Base-by-base conservation (phyloP, 768 basidiomycete species). In the Mycena vulgaris region DNA sequence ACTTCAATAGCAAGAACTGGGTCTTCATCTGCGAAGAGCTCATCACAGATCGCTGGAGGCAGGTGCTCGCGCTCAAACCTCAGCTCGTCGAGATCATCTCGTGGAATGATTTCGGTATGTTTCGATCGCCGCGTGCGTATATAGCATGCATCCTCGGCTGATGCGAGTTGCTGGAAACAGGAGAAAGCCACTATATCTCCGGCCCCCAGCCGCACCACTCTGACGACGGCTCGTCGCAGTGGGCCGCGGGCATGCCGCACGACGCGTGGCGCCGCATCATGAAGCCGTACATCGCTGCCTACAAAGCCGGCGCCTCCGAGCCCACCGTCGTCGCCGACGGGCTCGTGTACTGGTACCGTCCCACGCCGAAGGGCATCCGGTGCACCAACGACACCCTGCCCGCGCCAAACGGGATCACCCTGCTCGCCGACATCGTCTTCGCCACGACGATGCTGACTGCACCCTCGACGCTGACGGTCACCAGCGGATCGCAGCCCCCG, bases 81-180 rank as follows among this genome's bases (percentile, higher is more conserved):
- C 62, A 71, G 40, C 74, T 75, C 53, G 70, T 71, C 59, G 68
- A 69, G 55, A 68, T 83, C 64, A 40, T 83, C 66, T 79, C 83
- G 31, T 88, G 82, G 82, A 88, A 88, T 58, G 87, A 88, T 73
- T 88, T 69, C 53, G 84, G 63, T 55, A 55, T 37, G 61, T 37
- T 17, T 51, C n/a, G 5, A 21, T 8, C 53, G 30, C 42, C 30
- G 21, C 7, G 31, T 40, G 17, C 33, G 14, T 30, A 5, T 30
- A 5, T 21, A 2, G 33, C 10, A 8, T 28, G 27, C 4, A 52
- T 10, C 1, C n/a, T n/a, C 28, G 28, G 33, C 33, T 35, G 33
- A 35, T 35, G 33, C 33, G 33, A 6, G 33, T 47, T 39, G 37
- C 25, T 25, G 35, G 21, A 63, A 42, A 28, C 35, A 63, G 63